Conservation (phyloP, 768 basidiomycete species). For the Auricularia cornea region DNA sequence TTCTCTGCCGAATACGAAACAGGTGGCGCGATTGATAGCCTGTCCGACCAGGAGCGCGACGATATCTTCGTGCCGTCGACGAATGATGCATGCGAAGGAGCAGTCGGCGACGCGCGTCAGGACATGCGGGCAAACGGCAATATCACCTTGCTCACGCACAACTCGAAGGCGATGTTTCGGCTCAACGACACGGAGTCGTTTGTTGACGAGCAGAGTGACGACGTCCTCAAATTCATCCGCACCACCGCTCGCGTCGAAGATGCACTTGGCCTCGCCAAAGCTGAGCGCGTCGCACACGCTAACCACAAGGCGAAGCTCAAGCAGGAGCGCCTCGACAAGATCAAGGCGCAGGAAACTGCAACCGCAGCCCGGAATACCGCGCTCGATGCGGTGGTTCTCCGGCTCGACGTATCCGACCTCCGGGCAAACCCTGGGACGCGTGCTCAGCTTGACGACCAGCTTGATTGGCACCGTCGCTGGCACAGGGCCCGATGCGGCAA, state of each 20-base stretch:
- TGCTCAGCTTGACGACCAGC: not conserved
- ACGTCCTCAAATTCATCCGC: not conserved
- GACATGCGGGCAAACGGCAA: not conserved
- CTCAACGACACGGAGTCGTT: not conserved
- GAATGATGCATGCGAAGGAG: slow-evolving; percentile 27
- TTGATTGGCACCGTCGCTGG: not conserved
- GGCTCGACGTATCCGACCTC: not conserved
- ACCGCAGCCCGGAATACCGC: not conserved
- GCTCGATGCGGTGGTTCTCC: not conserved
- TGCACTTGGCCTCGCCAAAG: not conserved
- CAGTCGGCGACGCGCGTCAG: slow-evolving; percentile 11
- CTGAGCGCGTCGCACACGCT: not conserved
- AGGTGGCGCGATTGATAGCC: slow-evolving; percentile 12
- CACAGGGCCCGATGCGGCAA: not conserved
- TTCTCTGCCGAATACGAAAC: slow-evolving; percentile 21
- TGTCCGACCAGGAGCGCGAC: slow-evolving; percentile 12
- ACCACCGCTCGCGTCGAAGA: not conserved
- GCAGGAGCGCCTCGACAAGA: not conserved
- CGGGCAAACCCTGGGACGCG: not conserved
- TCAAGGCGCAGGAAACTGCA: not conserved
- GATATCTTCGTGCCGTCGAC: slow-evolving; percentile 23
- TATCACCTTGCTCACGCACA: not conserved
- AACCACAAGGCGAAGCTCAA: not conserved
- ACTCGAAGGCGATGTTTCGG: not conserved
- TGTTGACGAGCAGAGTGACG: not conserved